Evolutionary conservation across 1,139 yeast genomes (phyloP).

Genomic region (Tardiomyces depauwii): DNA sequence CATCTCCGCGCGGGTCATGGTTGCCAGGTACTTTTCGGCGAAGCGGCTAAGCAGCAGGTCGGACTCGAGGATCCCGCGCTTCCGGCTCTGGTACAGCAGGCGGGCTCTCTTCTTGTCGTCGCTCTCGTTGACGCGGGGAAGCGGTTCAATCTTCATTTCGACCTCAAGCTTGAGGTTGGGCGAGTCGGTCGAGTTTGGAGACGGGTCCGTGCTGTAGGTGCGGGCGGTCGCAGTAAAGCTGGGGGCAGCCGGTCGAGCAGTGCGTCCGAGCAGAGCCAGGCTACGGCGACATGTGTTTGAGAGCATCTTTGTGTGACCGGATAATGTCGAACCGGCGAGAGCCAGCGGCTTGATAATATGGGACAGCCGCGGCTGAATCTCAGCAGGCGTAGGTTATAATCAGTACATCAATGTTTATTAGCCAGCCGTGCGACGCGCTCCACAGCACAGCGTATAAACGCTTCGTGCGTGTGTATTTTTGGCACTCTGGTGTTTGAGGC

Average conservation of each 20-base stretch:
- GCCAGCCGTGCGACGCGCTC: too few relatives aligned
- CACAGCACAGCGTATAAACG: too few relatives aligned
- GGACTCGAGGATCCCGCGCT: slow-evolving; percentile 91
- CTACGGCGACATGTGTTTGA: too few relatives aligned
- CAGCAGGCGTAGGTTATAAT: too few relatives aligned
- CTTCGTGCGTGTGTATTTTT: too few relatives aligned
- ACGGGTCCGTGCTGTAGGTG: neutral
- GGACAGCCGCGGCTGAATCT: too few relatives aligned
- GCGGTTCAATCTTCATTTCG: slow-evolving; percentile 50
- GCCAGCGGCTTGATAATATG: too few relatives aligned
- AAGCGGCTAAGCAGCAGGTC: slow-evolving; percentile 78
- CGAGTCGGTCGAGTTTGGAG: neutral
- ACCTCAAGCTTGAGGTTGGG: slow-evolving; percentile 1
- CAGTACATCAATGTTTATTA: too few relatives aligned
- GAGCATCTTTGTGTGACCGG: too few relatives aligned
- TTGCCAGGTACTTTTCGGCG: slow-evolving; percentile 59
- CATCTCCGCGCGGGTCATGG: slow-evolving; percentile 53
- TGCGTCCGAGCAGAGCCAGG: too few relatives aligned
- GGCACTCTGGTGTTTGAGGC: too few relatives aligned
- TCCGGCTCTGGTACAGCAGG: slow-evolving; percentile 79
- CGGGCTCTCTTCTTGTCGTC: slow-evolving; percentile 74
- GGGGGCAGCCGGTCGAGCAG: neutral
- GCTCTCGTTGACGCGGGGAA: slow-evolving; percentile 65
- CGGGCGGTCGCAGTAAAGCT: neutral
- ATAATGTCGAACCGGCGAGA: too few relatives aligned